These are phyloP conservation scores for Hymenoscyphus albidus DNA, from an alignment of 2,329 filamentous ascomycete species.

Conservation along the genomic window DNA sequence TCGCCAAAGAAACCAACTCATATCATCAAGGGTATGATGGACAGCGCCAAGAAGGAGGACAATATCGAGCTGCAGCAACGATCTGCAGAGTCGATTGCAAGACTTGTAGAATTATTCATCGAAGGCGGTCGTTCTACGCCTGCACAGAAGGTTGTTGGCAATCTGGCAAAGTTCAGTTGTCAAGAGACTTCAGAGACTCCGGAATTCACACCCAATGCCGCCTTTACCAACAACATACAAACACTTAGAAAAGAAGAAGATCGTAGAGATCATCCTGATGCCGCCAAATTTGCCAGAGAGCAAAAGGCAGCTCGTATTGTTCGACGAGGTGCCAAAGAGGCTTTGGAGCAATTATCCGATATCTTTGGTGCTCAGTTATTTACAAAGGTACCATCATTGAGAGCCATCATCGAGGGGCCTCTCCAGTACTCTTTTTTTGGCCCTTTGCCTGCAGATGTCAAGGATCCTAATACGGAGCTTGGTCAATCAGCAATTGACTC, in stretches of 20 bases:
- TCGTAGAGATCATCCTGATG: slow-evolving; percentile 85
- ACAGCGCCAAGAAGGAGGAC: slow-evolving; percentile 93
- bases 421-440: slow-evolving; percentile 69
- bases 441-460: slow-evolving; percentile 68
- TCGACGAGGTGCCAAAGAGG: slow-evolving; percentile 88
- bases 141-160: slow-evolving; percentile 92
- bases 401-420: slow-evolving; percentile 75
- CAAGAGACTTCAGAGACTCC: slow-evolving; percentile 97
- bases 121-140: slow-evolving; percentile 74
- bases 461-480: slow-evolving; percentile 67
- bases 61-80: slow-evolving; percentile 83
- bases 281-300: slow-evolving; percentile 83
- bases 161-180: slow-evolving; percentile 95
- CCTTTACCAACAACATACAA: slow-evolving; percentile 74
- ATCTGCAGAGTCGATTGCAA: slow-evolving; percentile 79
- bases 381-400: slow-evolving; percentile 78
- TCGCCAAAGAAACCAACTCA: slow-evolving; percentile 90
- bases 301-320: slow-evolving; percentile 86
- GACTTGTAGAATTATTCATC: slow-evolving; percentile 82
- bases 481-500: slow-evolving; percentile 94
- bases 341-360: slow-evolving; percentile 78
- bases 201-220: slow-evolving; percentile 81
- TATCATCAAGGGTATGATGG: slow-evolving; percentile 96
- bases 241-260: slow-evolving; percentile 98
- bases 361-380: slow-evolving; percentile 77